Conservation (phyloP, 768 basidiomycete genomes). For the Cystofilobasidium capitatum region DNA sequence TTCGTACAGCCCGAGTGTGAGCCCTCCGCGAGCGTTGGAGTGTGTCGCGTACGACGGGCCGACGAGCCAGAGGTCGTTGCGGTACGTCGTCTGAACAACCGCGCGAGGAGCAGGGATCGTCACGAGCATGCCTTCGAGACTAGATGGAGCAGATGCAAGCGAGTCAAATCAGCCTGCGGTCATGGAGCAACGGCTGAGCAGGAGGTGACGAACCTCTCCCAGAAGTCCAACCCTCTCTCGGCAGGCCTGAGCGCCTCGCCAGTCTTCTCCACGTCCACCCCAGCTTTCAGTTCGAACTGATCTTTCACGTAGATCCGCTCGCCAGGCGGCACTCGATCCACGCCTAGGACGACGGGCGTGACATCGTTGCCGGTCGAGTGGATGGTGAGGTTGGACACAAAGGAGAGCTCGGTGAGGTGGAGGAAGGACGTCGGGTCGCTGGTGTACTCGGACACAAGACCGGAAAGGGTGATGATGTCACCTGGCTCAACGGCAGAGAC, state of each 20-base stretch:
- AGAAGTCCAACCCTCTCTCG: slow-evolving; percentile 54
- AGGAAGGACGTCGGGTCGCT: background rate
- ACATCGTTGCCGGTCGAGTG: background rate
- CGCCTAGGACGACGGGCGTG: background rate
- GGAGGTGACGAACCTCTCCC: slow-evolving; percentile 43
- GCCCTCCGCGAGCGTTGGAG: slow-evolving; percentile 50
- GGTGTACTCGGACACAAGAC: slow-evolving; percentile 3
- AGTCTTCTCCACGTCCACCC: slow-evolving; percentile 1
- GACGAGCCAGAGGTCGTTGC: slow-evolving; percentile 53
- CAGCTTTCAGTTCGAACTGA: background rate
- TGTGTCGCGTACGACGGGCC: slow-evolving; percentile 53
- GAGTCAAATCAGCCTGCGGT: background rate
- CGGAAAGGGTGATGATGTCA: background rate
- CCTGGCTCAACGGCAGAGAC: background rate
- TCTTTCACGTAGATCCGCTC: background rate
- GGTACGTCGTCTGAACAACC: slow-evolving; percentile 48
- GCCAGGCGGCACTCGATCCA: slow-evolving; percentile 6
- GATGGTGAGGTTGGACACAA: background rate
- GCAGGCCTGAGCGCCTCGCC: slow-evolving; percentile 40
- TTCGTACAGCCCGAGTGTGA: slow-evolving; percentile 47
- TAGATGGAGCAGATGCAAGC: background rate
- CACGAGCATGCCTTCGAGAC: slow-evolving; percentile 52
- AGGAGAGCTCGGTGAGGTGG: slow-evolving; percentile 11
- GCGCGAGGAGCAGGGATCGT: slow-evolving; percentile 47
- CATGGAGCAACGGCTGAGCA: background rate